Evolutionary conservation across 2,329 filamentous ascomycete genomes (phyloP), one percentile per base, ranked within the genome.

Genomic region (Rasamsonia emersonii): DNA sequence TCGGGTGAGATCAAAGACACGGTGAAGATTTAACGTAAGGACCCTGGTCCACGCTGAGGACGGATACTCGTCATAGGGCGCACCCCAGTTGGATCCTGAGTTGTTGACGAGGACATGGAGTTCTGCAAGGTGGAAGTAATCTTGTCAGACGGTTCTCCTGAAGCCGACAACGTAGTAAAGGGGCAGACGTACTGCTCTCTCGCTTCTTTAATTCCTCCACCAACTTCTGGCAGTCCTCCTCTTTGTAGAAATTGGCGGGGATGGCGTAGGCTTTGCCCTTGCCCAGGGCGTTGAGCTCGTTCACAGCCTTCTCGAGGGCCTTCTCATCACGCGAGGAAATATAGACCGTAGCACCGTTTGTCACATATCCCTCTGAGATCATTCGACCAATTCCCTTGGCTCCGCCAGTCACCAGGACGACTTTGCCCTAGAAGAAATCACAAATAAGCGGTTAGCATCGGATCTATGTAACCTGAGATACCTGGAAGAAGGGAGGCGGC

Each of bases 81-180:
- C 71, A 7, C 70, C 71, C 64, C 68, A 72, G 32, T 67, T 68
- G 6, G 64, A 69, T 10, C 68, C 68, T 6, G 67, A 67, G 43
- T 71, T 71, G 46, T 72, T 71, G 32, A 72, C 56, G 13, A 71
- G 51, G 15, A 71, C 63, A 34, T 62, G 53, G 20, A 63, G 42
- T 50, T 70, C 53, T 71, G 33, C 9, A 53, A 44, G 18, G 19
- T 23, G 23, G 10, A 28, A 16, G 13, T n/a, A 9, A 3, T 15
- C 13, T 21, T 15, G 15, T 21, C 17, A 23, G 24, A 33, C 17
- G 23, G 11, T 20, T 9, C 5, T 1, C 64, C 70, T 14, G 66
- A 66, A 49, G 78, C 70, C 30, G 83, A 65, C 3, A 81, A 61
- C 0, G 77, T 75, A 1, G 76, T 70, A 26, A 82, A 68, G 0